Evolutionary conservation across 345 rosid species (phyloP), one percentile per base, ranked within the genome.

Genomic region (Bruguiera gymnorhiza): DNA sequence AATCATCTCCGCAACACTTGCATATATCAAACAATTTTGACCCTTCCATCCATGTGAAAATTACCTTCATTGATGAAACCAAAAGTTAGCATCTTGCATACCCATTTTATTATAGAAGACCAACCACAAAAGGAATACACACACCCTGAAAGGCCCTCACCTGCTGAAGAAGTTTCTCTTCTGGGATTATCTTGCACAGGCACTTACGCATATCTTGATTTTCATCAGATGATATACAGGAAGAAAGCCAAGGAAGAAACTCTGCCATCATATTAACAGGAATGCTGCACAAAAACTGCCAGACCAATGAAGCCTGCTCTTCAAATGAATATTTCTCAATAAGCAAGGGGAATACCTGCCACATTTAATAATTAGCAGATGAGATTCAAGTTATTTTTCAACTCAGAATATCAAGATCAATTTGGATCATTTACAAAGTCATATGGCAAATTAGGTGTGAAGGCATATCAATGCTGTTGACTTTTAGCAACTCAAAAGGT

Each of bases 201-300:
- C 86, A 88, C 72, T 75, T 87, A 19, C 20, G 76, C 89, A 88
- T 82, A 58, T 87, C 90, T 52, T 55, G 81, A 65, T 69, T 84
- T 74, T 90, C 92, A 58, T 90, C 85, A n/a, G 86, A 75, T 72
- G 97, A 85, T 64, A 90, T 82, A 60, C 86, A 82, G 63, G 90
- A 83, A 69, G 87, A 84, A 81, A 90, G 89, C 97, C 94, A 88
- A 11, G 97, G 97, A 76, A 90, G 88, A 75, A 88, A 83, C 66
- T 86, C 94, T 31, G 85, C 84, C 68, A 88, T 82, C 80, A 90
- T 85, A 75, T 85, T 86, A 62, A 87, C 90, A 73, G 97, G 94
- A 83, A 90, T 85, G 81, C 97, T 88, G 77, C 97, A 90, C 55
- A 90, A 79, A 82, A 87, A 90, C 78, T 90, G 94, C 94, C 97